Base-by-base conservation (phyloP, 164 flowering plant species). In the Annona squamosa region DNA sequence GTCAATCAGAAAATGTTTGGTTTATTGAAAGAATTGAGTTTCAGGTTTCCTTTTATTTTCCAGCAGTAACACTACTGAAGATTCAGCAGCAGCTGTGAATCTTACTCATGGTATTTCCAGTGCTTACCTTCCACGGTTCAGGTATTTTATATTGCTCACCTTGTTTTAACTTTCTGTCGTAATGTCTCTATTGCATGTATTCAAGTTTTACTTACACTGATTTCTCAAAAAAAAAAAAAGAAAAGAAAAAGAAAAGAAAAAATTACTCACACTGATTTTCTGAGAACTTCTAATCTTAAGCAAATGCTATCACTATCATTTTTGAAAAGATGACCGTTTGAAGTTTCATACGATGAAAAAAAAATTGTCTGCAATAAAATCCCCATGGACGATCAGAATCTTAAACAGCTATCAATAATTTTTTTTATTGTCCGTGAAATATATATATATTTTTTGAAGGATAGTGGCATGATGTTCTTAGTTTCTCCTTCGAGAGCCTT, bases 121-220 rank as follows among this genome's bases (percentile, higher is more conserved):
- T 81, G 97, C 97, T 46, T 91, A 86, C 84, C 84, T 81, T 78
- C 99, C 99, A 1, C 81, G 83, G 19, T 95, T 95, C 86, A 93
- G 93, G 99, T 95, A 83, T 72, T 64, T 62, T 52, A 57, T 26
- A 46, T 57, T 18, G 59, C 59, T 52, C 10, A 9, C 48, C 70
- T 5, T 68, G 52, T 19, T 46, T n/a, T 43, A 6, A 26, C 41
- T 46, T 68, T 19, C 70, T 45, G 6, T 3, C 46, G 5, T n/a
- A 65, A 17, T 45, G 45, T 46, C 17, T 65, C 42, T 17, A 46
- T 42, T 66, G 43, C 46, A 9, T 68, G 52, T n/a, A 68, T 47
- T 68, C n/a, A 18, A 68, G 26, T 47, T 68, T 6, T 46, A 46
- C 18, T 68, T 18, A 68, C 18, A 18, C 46, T 5, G 52, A n/a